Evolutionary conservation across 2,329 filamentous ascomycete genomes (phyloP).

Genomic region (Verticillium nonalfalfae): DNA sequence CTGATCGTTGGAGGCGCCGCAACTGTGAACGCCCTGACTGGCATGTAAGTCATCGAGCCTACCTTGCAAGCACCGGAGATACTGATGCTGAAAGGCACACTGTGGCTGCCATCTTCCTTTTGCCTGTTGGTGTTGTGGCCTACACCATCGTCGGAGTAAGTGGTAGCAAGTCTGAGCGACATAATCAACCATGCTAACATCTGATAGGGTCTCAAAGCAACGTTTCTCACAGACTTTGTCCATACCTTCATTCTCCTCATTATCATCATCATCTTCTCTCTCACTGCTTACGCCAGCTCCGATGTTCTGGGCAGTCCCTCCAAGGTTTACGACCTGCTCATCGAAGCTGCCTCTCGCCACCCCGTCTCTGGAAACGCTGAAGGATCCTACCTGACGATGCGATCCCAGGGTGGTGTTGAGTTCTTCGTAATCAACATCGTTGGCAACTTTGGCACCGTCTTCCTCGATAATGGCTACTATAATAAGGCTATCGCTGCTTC

Average conservation of each 20-base stretch:
- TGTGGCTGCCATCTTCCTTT: conserved; percentile 75
- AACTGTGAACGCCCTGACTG: conserved; percentile 45
- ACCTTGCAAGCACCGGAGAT: neutral
- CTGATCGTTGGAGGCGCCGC: conserved; percentile 74
- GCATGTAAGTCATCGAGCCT: conserved; percentile 12
- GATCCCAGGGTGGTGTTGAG: conserved; percentile 54
- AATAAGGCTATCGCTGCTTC: conserved; percentile 80
- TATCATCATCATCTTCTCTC: conserved; percentile 72
- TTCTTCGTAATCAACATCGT: conserved; percentile 83
- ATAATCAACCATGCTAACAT: neutral
- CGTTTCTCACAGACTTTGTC: conserved; percentile 70
- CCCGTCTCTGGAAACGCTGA: conserved; percentile 69
- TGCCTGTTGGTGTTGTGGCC: conserved; percentile 70
- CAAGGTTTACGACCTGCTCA: conserved; percentile 65
- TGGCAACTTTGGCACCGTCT: conserved; percentile 70
- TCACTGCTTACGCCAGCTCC: conserved; percentile 67
- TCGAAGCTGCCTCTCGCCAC: conserved; percentile 55
- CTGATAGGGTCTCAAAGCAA: conserved; percentile 61
- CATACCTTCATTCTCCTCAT: conserved; percentile 72
- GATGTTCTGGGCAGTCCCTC: conserved; percentile 62
- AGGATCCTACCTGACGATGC: conserved; percentile 77
- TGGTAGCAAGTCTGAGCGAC: neutral
- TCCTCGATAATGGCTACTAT: conserved; percentile 75
- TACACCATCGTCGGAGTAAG: conserved; percentile 48
- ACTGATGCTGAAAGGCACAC: conserved; percentile 5